Base-by-base conservation (phyloP, 306 rosid species). In the Pachyrhizus erosus region DNA sequence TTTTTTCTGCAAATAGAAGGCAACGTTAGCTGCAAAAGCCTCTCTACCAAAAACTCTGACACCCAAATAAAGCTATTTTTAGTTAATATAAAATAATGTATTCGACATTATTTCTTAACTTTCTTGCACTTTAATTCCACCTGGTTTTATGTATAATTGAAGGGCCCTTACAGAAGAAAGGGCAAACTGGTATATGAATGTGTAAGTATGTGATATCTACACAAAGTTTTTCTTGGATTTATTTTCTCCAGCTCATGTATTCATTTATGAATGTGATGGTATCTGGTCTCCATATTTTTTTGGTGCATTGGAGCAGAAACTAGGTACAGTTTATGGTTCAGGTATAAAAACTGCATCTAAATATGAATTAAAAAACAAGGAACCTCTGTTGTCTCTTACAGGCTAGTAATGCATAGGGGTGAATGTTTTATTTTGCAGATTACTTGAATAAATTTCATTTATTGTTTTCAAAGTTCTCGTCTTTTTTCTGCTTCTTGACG, bases 131-230 rank as follows among this genome's bases (percentile, higher is more conserved):
- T 70, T 60, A 58, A 51, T 78, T 87, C 70, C 74, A 80, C 80
- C 84, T 77, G 68, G 80, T 87, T 80, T 78, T 85, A 52, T 82
- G 72, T 78, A 78, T 78, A 51, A 77, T 65, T 86, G 87, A 82
- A 57, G 89, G 80, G 82, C 80, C 84, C 76, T 83, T 88, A 64
- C 76, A 13, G 85, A 69, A 76, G 73, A 76, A 73, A 34, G 85
- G 82, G 83, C 75, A 75, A 81, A 82, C 77, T 80, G 74, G 62
- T 62, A 71, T 62, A 62, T 80, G 79, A 62, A 71, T 79, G 46
- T 83, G 91, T 91, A 81, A 88, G 91, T 81, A 81, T 87, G 66
- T 65, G 77, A 58, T 78, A 73, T 67, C 73, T 14, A 34, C 58
- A 27, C 61, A 7, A 29, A 11, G 14, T 1, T 4, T 60, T 74